Evolutionary conservation across 2,329 filamentous ascomycete genomes (phyloP), one percentile per base, ranked within the genome.

Genomic region (Alternaria infectoria): DNA sequence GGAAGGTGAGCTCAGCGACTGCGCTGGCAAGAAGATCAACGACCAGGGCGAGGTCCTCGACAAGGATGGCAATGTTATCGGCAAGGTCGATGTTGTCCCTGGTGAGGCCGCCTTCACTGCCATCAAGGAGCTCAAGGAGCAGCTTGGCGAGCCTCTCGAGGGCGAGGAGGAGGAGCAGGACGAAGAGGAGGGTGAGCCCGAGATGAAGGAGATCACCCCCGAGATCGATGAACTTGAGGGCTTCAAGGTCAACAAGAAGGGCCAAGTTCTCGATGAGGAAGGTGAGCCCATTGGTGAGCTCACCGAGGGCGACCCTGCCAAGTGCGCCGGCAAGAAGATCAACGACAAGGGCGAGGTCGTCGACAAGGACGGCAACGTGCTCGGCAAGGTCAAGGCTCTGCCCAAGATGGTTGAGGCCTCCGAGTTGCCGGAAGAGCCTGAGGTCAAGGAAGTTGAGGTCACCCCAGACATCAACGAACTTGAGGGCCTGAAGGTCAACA

Each of bases 241-340:
- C 61, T 78, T 86, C 47, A 87, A 87, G 6, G 85, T 87, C 79
- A 87, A 87, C 79, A 87, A 87, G 82, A 86, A 86, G 78, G 85
- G 85, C 44, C 79, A 84, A 71, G 80, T 85, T 56, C 78, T 85
- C 32, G 82, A 84, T 66, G 84, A 86, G 70, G 84, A 85, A 54
- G 85, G 85, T 23, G 85, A 87, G 62, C 77, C 81, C 5, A 85
- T 87, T 68, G 85, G 84, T 26, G 83, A 86, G 70, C 83, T 87
- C 47, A 74, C 78, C 43, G 84, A 86, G 68, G 89, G 89, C 43
- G 86, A 90, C 57, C 77, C 90, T 12, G 78, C 84, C n/a, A 87
- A 89, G 64, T 90, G 88, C 65, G 86, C 89, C 23, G 85, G 89
- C 62, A 89, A 89, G 80, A 90, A 89, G 77, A 82, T 89, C 69